These are phyloP conservation scores for Colletotrichum sp. DNA, from an alignment of 2,329 filamentous ascomycete genomes.

Conservation along the genomic window DNA sequence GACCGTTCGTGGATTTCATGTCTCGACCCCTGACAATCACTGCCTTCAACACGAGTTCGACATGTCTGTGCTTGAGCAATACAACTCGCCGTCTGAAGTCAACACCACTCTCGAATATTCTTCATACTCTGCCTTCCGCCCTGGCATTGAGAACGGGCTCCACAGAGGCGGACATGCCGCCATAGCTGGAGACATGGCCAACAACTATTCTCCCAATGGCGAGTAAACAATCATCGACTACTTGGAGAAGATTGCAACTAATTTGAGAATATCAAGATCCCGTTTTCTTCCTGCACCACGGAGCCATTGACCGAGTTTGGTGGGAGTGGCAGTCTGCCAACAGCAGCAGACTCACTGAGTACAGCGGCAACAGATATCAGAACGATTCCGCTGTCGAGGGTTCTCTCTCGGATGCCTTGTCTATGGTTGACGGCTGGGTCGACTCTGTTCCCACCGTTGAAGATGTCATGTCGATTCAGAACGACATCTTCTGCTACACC, in stretches of 20 bases:
- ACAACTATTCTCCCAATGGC: slow-evolving; percentile 4
- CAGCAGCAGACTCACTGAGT: not conserved
- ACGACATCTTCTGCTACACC: not conserved
- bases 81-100: not conserved
- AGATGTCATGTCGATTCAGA: not conserved
- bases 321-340: slow-evolving; percentile 25
- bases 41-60: not conserved
- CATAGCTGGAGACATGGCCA: slow-evolving; percentile 20
- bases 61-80: not conserved
- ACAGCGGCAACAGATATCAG: not conserved
- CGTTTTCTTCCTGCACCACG: slow-evolving; percentile 33
- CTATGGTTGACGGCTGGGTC: not conserved
- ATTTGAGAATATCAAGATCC: slow-evolving; percentile 34
- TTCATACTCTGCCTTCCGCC: not conserved
- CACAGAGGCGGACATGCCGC: not conserved
- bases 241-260: slow-evolving; percentile 23
- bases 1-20: slow-evolving; percentile 27
- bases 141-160: not conserved
- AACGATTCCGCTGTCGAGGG: not conserved
- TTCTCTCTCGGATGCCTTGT: not conserved
- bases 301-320: slow-evolving; percentile 30
- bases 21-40: slow-evolving; percentile 19
- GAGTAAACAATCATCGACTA: not conserved
- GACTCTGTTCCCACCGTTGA: not conserved
- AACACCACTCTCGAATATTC: not conserved